Base-by-base conservation (phyloP, 345 rosid species). In the Salix viminalis region DNA sequence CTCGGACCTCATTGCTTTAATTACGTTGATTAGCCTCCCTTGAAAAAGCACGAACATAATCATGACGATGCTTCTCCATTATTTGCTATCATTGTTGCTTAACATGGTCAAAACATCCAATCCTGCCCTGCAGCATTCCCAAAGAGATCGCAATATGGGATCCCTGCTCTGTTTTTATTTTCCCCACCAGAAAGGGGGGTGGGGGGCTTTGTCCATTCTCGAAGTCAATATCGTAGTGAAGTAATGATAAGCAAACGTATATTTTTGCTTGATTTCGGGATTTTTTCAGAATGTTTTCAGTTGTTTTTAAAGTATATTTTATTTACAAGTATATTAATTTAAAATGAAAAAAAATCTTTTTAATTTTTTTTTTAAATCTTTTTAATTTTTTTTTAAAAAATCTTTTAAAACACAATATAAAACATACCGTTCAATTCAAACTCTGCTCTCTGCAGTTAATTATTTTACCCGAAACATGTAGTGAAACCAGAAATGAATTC, bases 11-110 rank as follows among this genome's bases (percentile, higher is more conserved):
- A 42, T 73, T 67, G 72, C 79, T 61, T 62, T 75, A 74, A 68
- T 69, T 48, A 69, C 54, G 74, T 56, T 56, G 23, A 56, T 70
- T 67, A 46, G 64, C 73, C 73, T 70, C 69, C 28, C 69, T 74
- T 23, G 77, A 79, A 77, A 79, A 82, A 79, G 77, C 26, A 52
- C 2, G 34, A 70, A 75, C 84, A 82, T 28, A 70, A 82, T 85
- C 70, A 85, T 82, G 65, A 26, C 2, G n/a, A 64, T 70, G 60
- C 70, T 48, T 39, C 19, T 32, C 54, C 58, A 74, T 77, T 74
- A 74, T 74, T 75, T 58, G 32, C 30, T 75, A 84, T 79, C 10
- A 70, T 72, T 61, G 65, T 61, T 71, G 65, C 42, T 70, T 54
- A 41, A 37, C 34, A 16, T 6, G 37, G 74, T 77, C 75, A 69